phyloP scores from a whole-genome alignment of 306 rosid species.

The Cucurbita maxima region DNA sequence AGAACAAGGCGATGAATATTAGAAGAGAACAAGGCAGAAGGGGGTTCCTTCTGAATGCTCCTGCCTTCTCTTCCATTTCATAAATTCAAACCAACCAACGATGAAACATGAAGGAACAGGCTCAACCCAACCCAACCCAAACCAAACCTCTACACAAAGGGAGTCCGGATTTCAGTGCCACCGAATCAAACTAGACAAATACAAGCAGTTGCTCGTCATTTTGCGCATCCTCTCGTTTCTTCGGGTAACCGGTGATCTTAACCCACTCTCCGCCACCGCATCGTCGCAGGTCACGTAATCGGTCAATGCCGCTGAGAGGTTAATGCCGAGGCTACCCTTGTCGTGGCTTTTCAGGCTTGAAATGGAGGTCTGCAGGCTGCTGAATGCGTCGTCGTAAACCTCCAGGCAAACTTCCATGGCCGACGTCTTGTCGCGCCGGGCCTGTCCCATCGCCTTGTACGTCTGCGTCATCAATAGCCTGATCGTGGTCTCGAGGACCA shows the following conservation, averaged over 20 bases:
- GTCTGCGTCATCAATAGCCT: background rate
- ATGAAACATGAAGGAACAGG: too few species aligned
- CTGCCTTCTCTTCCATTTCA: background rate
- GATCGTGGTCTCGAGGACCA: background rate
- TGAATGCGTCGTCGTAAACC: background rate
- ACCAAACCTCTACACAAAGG: too few species aligned
- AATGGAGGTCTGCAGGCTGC: background rate
- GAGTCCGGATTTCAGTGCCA: background rate
- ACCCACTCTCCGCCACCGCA: background rate
- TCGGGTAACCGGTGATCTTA: background rate
- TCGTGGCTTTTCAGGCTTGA: background rate
- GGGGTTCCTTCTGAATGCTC: background rate
- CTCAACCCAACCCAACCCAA: too few species aligned
- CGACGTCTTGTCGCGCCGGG: background rate
- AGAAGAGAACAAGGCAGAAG: background rate
- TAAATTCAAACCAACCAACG: too few species aligned
- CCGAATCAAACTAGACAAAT: background rate
- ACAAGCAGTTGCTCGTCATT: conserved; percentile 2
- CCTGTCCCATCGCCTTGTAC: background rate
- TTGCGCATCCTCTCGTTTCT: background rate
- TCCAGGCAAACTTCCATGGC: background rate
- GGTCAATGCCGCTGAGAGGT: conserved; percentile 5
- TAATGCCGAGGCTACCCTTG: background rate
- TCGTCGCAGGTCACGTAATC: conserved; percentile 7
- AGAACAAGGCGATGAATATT: background rate